Percentiles rank a stretch among this genome's conserved stretches.
Evolutionary conservation across 129 eudicot genomes (phyloP).

Genomic region (Ambrosia trifida): DNA sequence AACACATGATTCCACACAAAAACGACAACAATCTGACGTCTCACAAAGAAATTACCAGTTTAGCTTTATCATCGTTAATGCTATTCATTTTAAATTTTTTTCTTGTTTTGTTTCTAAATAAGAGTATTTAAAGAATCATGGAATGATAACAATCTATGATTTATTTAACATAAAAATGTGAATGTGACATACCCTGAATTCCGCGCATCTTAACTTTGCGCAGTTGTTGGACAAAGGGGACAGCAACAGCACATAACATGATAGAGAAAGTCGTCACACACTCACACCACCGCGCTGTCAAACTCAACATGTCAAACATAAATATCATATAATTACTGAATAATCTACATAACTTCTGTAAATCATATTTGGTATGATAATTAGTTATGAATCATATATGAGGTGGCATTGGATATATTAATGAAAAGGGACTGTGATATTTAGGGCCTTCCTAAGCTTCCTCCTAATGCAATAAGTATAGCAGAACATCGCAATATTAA

Average conservation of each 20-base stretch:
- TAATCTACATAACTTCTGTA: neutral
- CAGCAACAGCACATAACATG: conserved; percentile 99
- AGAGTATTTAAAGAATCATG: neutral
- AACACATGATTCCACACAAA: neutral
- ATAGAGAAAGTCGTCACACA: conserved; percentile 88
- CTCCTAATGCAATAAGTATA: conserved; percentile 86
- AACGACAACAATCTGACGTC: neutral
- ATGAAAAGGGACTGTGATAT: conserved; percentile 53
- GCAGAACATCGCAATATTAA: conserved; percentile 87
- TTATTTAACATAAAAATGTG: conserved; percentile 3
- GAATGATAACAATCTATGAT: neutral
- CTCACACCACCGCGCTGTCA: conserved; percentile 85
- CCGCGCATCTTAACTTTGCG: conserved; percentile 94
- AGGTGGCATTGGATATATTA: conserved; percentile 3
- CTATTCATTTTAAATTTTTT: neutral
- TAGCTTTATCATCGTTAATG: neutral
- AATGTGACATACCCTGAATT: conserved; percentile 52
- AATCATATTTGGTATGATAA: neutral
- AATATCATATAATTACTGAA: neutral
- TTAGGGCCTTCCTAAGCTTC: conserved; percentile 79
- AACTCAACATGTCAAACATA: neutral
- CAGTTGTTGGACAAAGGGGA: conserved; percentile 97
- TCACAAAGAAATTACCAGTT: neutral
- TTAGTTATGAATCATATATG: neutral
- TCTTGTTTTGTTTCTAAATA: neutral